phyloP scores from a whole-genome alignment of 2,329 filamentous ascomycete genomes.

The Nothophaeocryptopus gaeumannii region DNA sequence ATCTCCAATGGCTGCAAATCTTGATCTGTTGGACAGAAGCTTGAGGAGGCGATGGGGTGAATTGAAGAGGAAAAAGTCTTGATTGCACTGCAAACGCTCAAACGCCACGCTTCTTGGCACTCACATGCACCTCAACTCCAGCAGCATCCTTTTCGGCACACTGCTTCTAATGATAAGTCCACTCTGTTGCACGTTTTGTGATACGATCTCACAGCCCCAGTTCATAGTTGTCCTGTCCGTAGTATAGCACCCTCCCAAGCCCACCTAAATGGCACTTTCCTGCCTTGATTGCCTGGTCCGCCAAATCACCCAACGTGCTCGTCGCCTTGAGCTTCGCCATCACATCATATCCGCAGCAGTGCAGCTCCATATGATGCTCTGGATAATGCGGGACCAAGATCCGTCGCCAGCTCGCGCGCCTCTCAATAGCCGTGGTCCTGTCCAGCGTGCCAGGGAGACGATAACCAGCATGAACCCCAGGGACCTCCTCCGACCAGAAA shows the following conservation, averaged over 20 bases:
- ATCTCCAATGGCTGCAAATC: too few relatives aligned
- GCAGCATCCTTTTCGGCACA: too few relatives aligned
- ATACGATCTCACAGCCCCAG: not conserved
- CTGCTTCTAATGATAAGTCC: too few relatives aligned
- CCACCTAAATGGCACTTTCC: conserved; percentile 19
- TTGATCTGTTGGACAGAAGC: too few relatives aligned
- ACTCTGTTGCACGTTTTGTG: too few relatives aligned
- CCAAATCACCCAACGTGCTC: conserved; percentile 22
- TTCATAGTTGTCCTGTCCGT: conserved; percentile 9
- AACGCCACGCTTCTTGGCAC: too few relatives aligned
- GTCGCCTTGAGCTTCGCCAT: conserved; percentile 13
- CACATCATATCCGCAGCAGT: conserved; percentile 24
- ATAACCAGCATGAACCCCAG: conserved; percentile 14
- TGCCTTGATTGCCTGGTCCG: conserved; percentile 22
- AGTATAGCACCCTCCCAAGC: conserved; percentile 18
- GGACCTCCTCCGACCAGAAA: conserved; percentile 21
- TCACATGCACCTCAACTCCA: too few relatives aligned
- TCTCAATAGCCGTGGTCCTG: conserved; percentile 18
- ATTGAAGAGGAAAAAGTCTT: too few relatives aligned
- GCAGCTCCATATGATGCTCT: conserved; percentile 19
- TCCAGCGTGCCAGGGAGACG: conserved; percentile 15
- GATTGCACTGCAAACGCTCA: too few relatives aligned
- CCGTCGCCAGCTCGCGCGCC: conserved; percentile 20
- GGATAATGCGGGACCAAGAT: conserved; percentile 21
- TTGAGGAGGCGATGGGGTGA: too few relatives aligned